Base-by-base conservation (phyloP, 257 asterid genomes). In the Handroanthus guayacan region DNA sequence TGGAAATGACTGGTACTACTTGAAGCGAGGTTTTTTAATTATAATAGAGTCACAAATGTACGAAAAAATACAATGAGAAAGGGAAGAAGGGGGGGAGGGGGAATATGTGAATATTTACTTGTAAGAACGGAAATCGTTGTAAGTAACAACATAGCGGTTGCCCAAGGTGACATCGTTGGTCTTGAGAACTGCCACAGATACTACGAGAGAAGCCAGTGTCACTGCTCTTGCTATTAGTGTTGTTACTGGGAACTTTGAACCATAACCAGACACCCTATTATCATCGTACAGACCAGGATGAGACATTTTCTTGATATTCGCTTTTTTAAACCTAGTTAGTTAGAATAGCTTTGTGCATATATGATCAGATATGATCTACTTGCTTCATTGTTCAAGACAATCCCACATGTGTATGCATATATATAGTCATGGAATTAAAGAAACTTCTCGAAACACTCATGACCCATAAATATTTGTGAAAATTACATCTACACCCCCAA, bases 41-140 rank as follows among this genome's bases (percentile, higher is more conserved):
- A 25, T 25, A 58, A 58, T 9, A 11, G 31, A 39, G 10, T 5
- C 65, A 5, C 16, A 10, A 9, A 9, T 58, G 10, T 18, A 41
- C 2, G 17, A 8, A 0, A 1, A 41, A 18, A 5, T 44, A 50
- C 5, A 69, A 14, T 5, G 12, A 56, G 11, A 39, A 1, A 38
- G 6, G 61, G 6, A 14, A 5, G 3, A 12, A 10, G 6, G 20
- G 5, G 18, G 55, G 55, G 10, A 9, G 16, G n/a, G 18, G 2
- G 6, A n/a, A 16, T 12, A 1, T 12, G 7, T 3, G 10, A 39
- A 0, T 8, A 9, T 3, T 48, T 36, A 82, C 85, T 56, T 62
- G 82, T 82, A 82, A 38, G 85, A 82, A n/a, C 52, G 71, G 11
- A 78, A 68, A 68, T 31, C n/a, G 5, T 74, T 41, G 78, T 74